phyloP scores from a whole-genome alignment of 2,329 filamentous ascomycete species.

The Arthrobotrys sinensis region DNA sequence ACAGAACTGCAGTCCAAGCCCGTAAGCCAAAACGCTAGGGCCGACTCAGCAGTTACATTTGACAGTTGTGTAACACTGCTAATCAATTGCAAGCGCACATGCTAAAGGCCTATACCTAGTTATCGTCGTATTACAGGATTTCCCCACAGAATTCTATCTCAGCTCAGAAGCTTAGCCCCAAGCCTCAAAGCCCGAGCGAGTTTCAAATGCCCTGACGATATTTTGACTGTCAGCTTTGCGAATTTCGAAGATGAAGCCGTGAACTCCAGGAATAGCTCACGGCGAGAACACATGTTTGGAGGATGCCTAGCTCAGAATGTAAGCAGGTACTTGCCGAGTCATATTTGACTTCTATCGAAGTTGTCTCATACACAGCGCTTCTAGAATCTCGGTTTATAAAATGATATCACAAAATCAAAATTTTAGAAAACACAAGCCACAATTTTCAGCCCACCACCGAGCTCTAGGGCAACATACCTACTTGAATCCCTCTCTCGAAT shows the following conservation, averaged over 20 bases:
- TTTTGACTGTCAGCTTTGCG: neutral
- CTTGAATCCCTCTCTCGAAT: neutral
- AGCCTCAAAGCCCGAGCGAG: slow-evolving; percentile 5
- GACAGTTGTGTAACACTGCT: slow-evolving; percentile 3
- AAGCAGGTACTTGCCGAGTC: neutral
- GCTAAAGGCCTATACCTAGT: neutral
- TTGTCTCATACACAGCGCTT: neutral
- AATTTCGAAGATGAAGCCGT: neutral
- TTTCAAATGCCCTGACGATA: neutral
- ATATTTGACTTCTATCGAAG: neutral
- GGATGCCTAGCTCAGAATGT: no score
- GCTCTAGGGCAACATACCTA: neutral
- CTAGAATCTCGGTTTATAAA: neutral
- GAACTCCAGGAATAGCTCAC: slow-evolving; percentile 1
- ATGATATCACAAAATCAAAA: slow-evolving; percentile 7
- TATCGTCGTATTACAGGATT: neutral
- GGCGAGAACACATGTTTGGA: neutral
- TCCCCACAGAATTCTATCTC: neutral
- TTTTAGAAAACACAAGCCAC: no score
- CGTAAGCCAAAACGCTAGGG: neutral
- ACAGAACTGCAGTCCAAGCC: no score
- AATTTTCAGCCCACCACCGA: no score
- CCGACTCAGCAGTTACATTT: neutral
- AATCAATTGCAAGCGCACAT: slow-evolving; percentile 8
- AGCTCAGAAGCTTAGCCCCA: neutral